These are phyloP conservation scores for Penicillium sp. DNA, from an alignment of 2,329 filamentous ascomycete species.

Conservation along the genomic window DNA sequence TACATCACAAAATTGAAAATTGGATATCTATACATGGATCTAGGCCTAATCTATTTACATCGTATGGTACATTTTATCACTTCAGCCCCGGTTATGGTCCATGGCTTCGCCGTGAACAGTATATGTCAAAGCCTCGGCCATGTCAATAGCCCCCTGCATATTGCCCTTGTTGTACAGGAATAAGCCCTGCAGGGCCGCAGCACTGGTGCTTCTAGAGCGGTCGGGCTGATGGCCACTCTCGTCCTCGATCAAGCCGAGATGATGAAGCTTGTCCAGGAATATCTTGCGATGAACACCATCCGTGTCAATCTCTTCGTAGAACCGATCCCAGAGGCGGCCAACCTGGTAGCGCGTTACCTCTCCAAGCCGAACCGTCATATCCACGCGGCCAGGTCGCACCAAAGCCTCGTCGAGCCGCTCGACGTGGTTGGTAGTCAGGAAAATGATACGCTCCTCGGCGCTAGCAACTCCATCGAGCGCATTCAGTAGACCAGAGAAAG, in stretches of 20 bases:
- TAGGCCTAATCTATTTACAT: constrained; percentile 22
- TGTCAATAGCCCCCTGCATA: constrained; percentile 77
- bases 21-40: constrained; percentile 14
- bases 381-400: constrained; percentile 84
- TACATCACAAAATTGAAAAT: background rate
- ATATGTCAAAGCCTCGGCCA: constrained; percentile 55
- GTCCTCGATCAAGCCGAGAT: constrained; percentile 65
- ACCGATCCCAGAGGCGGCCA: constrained; percentile 83
- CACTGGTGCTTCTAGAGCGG: constrained; percentile 61
- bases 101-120: constrained; percentile 30
- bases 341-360: constrained; percentile 85
- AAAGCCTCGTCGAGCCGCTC: constrained; percentile 84
- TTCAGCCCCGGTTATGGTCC: constrained; percentile 14
- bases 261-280: constrained; percentile 67
- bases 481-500: constrained; percentile 85
- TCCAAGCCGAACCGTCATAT: constrained; percentile 86
- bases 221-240: constrained; percentile 47
- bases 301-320: constrained; percentile 77
- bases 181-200: constrained; percentile 85
- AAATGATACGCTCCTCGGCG: constrained; percentile 87
- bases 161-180: constrained; percentile 95
- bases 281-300: constrained; percentile 58
- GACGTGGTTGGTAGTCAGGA: constrained; percentile 91
- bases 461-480: constrained; percentile 88
- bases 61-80: constrained; percentile 20